Conservation (phyloP, 768 basidiomycete genomes). For the Suillus occidentalis region DNA sequence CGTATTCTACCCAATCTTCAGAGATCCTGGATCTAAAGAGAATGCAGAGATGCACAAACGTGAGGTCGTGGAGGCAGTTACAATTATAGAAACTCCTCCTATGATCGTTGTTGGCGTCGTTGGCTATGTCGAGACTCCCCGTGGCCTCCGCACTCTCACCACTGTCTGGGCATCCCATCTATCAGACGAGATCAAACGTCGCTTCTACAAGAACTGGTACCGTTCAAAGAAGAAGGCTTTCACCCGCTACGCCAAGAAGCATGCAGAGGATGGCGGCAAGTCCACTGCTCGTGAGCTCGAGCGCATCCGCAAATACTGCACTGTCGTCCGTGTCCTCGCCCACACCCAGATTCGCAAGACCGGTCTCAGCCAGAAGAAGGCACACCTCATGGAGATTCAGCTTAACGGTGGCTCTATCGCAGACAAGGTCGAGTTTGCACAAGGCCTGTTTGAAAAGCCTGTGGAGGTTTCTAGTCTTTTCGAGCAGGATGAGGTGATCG, state of each 20-base stretch:
- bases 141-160: conserved; percentile 96
- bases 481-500: conserved; percentile 95
- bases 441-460: conserved; percentile 94
- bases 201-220: conserved; percentile 99
- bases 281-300: conserved; percentile 94
- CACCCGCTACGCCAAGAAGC: conserved; percentile 99
- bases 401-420: conserved; percentile 95
- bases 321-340: conserved; percentile 97
- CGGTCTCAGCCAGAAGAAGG: conserved; percentile 97
- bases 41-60: conserved; percentile 98
- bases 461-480: conserved; percentile 84
- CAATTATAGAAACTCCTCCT: conserved; percentile 94
- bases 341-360: conserved; percentile 99
- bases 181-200: conserved; percentile 95
- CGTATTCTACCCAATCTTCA: conserved; percentile 37
- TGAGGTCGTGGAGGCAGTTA: conserved; percentile 98
- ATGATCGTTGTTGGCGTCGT: conserved; percentile 97
- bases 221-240: conserved; percentile 99
- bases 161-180: conserved; percentile 99
- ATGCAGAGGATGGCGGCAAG: conserved; percentile 92
- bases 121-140: conserved; percentile 99
- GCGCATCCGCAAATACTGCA: conserved; percentile 99
- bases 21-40: neutral
- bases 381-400: conserved; percentile 99
- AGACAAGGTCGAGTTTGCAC: conserved; percentile 97